Evolutionary conservation across 768 basidiomycete genomes (phyloP).

Genomic region (Ramaria rubella): DNA sequence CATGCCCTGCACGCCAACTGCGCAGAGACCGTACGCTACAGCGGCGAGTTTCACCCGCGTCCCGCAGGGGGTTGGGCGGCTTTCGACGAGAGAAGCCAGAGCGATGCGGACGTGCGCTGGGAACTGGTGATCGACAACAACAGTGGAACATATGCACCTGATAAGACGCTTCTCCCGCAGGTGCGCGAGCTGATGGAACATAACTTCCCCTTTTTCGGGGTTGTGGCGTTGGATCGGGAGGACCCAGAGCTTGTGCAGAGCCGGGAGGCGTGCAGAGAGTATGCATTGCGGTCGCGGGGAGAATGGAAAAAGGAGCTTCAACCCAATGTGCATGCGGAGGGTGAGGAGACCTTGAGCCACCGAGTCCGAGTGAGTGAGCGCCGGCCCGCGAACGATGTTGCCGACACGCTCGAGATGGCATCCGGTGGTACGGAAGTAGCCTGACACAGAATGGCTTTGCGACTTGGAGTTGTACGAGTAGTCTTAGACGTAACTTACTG

Average conservation of each 20-base stretch:
- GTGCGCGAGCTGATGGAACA: slow-evolving; percentile 58
- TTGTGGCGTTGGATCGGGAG: slow-evolving; percentile 48
- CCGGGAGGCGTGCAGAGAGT: slow-evolving; percentile 58
- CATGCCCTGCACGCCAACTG: slow-evolving; percentile 82
- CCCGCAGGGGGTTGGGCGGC: slow-evolving; percentile 60
- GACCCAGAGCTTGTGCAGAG: slow-evolving; percentile 53
- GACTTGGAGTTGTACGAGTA: too few species aligned
- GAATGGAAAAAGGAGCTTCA: slow-evolving; percentile 53
- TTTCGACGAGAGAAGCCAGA: slow-evolving; percentile 43
- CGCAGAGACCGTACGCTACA: slow-evolving; percentile 56
- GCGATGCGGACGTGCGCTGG: slow-evolving; percentile 58
- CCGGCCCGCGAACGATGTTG: background rate
- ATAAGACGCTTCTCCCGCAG: slow-evolving; percentile 51
- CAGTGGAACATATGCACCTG: slow-evolving; percentile 78
- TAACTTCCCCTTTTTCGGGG: slow-evolving; percentile 62
- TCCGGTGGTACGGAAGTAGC: background rate
- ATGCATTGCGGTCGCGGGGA: slow-evolving; percentile 56
- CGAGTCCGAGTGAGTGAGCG: slow-evolving; percentile 12
- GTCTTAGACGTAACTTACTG: too few species aligned
- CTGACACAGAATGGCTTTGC: too few species aligned
- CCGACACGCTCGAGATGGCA: background rate
- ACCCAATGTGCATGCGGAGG: slow-evolving; percentile 46
- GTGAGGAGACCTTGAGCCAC: slow-evolving; percentile 46
- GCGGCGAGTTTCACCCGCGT: slow-evolving; percentile 75
- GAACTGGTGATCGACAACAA: slow-evolving; percentile 84